Percentiles rank a stretch among this genome's conserved stretches.
phyloP scores from a whole-genome alignment of 1,139 yeast genomes.

The Geotrichum histeridarum region DNA sequence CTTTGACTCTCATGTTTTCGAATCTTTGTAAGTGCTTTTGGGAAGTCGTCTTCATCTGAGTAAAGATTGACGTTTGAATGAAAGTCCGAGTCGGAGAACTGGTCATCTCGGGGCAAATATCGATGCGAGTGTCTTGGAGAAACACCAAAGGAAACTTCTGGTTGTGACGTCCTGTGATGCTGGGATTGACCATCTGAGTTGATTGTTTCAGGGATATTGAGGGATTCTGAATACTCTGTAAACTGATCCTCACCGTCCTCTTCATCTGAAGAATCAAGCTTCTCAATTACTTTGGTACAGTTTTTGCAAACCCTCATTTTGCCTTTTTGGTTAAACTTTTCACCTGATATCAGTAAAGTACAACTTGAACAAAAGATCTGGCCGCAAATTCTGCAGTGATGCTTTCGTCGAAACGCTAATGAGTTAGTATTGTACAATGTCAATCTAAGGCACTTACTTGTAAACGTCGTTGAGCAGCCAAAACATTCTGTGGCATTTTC shows the following conservation, averaged over 20 bases:
- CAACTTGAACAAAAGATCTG: constrained; percentile 91
- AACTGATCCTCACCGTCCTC: constrained; percentile 20
- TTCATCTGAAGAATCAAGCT: constrained; percentile 27
- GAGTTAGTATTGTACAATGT: constrained; percentile 6
- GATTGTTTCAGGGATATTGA: constrained; percentile 10
- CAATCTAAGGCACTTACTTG: constrained; percentile 34
- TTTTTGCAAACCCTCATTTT: constrained; percentile 74
- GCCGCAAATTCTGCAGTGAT: constrained; percentile 93
- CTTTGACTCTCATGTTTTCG: constrained; percentile 14
- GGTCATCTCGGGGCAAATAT: constrained; percentile 4
- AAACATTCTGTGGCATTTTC: constrained; percentile 79
- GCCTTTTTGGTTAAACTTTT: constrained; percentile 62
- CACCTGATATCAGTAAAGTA: constrained; percentile 71
- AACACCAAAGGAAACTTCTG: constrained; percentile 26
- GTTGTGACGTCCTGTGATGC: constrained; percentile 12
- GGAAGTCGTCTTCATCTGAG: constrained; percentile 16
- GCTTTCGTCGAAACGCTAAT: constrained; percentile 70
- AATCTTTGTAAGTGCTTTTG: constrained; percentile 8
- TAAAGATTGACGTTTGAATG: not conserved
- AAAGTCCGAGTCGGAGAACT: constrained; percentile 11
- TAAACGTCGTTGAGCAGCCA: constrained; percentile 66
- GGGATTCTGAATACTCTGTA: constrained; percentile 12
- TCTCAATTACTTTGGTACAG: constrained; percentile 59
- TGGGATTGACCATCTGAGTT: constrained; percentile 9
- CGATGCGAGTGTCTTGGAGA: constrained; percentile 8